A percentile compares a stretch with the other conserved stretches of the same genome.
Evolutionary conservation across 2,329 filamentous ascomycete genomes (phyloP).

Genomic region (Colletotrichum zoysiae): DNA sequence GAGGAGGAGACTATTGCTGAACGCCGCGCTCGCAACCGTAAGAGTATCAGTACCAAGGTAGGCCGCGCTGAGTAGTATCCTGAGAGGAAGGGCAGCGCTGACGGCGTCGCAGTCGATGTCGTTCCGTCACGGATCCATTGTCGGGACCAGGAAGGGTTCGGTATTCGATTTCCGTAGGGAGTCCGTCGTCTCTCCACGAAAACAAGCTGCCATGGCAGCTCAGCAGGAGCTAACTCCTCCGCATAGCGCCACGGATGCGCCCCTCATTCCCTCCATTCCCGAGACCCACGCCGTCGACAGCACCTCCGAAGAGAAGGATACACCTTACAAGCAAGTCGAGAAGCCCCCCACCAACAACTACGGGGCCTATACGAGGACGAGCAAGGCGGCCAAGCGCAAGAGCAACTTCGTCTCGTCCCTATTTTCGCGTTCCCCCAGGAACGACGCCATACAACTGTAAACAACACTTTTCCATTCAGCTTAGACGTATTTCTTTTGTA

Average conservation of each 20-base stretch:
- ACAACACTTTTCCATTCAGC: background rate
- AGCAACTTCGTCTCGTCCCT: conserved; percentile 35
- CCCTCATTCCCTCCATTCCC: conserved; percentile 32
- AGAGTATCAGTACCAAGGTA: conserved; percentile 55
- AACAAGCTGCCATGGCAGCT: conserved; percentile 18
- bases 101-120: conserved; percentile 25
- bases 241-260: conserved; percentile 37
- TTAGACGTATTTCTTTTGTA: conserved; percentile 29
- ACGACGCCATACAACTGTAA: conserved; percentile 8
- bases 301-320: conserved; percentile 21
- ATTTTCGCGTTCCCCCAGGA: conserved; percentile 33
- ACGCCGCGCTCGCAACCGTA: conserved; percentile 46
- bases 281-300: conserved; percentile 16
- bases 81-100: background rate
- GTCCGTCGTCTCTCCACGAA: conserved; percentile 18
- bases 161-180: conserved; percentile 38
- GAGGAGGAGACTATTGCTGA: conserved; percentile 43
- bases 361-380: conserved; percentile 18
- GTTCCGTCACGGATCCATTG: conserved; percentile 36
- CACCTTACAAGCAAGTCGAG: conserved; percentile 32
- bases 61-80: background rate
- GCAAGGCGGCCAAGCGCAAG: conserved; percentile 35
- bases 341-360: conserved; percentile 18
- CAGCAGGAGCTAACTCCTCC: conserved; percentile 35
- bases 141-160: conserved; percentile 30